Conservation (phyloP, 140 eudicot genomes). For the Stevia rebaudiana region DNA sequence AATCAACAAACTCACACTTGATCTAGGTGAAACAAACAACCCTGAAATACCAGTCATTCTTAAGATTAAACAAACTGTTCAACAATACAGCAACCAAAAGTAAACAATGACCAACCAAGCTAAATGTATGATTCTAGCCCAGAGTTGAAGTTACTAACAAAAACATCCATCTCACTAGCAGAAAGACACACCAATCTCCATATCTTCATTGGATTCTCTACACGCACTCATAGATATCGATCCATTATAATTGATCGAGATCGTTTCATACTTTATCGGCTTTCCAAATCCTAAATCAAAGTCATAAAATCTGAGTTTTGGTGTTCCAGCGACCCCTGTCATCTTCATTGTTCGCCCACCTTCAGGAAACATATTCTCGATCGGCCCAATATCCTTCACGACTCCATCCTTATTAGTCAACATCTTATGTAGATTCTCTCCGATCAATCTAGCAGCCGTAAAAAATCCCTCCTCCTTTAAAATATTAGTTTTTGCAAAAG, state of each 20-base stretch:
- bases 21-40: too few relatives aligned
- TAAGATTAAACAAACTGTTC: too few relatives aligned
- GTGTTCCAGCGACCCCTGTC: background rate
- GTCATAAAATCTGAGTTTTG: slow-evolving; percentile 5
- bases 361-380: too few relatives aligned
- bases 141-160: background rate
- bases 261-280: background rate
- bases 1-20: too few relatives aligned
- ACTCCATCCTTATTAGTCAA: background rate
- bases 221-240: background rate
- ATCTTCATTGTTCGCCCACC: background rate
- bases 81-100: too few relatives aligned
- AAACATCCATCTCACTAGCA: slow-evolving; percentile 1
- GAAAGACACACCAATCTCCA: background rate
- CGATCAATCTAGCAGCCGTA: background rate
- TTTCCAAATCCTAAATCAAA: slow-evolving; percentile 6
- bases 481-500: background rate
- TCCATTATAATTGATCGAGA: background rate
- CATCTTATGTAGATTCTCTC: background rate
- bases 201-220: background rate
- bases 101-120: too few relatives aligned
- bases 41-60: too few relatives aligned
- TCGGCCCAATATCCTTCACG: background rate
- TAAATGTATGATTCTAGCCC: background rate
- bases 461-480: background rate